phyloP scores from a whole-genome alignment of 106 monocot genomes.

The Cymbidium sinense region DNA sequence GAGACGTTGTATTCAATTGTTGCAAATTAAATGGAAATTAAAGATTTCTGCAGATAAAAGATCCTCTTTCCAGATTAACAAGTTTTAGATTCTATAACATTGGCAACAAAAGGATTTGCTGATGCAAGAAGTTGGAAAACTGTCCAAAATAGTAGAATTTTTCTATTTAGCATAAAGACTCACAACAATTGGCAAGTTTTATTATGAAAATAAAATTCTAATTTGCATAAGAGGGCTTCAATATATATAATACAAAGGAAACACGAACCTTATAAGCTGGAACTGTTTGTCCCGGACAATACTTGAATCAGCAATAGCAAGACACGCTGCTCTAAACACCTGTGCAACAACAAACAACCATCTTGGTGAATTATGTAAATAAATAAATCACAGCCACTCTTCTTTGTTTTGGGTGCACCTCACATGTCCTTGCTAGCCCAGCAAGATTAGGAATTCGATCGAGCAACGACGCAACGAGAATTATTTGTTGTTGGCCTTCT shows the following conservation, averaged over 20 bases:
- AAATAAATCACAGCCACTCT: neutral
- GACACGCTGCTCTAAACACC: slow-evolving; percentile 73
- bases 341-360: slow-evolving; percentile 12
- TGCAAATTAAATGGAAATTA: neutral
- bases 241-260: too few species aligned
- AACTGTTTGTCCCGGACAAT: slow-evolving; percentile 83
- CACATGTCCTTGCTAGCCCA: slow-evolving; percentile 89
- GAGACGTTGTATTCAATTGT: neutral
- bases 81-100: neutral
- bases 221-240: too few species aligned
- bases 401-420: slow-evolving; percentile 31
- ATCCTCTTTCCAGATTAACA: neutral
- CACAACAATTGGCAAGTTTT: neutral
- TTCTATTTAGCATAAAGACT: neutral
- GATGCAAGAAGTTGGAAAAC: neutral
- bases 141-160: neutral
- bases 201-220: too few species aligned
- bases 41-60: neutral
- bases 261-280: slow-evolving; percentile 75
- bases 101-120: neutral
- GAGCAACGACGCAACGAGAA: slow-evolving; percentile 83
- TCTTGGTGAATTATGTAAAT: neutral
- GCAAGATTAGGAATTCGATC: slow-evolving; percentile 98
- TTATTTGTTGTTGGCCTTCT: slow-evolving; percentile 63
- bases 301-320: slow-evolving; percentile 67